phyloP scores from a whole-genome alignment of 78 protist genomes.

The Pigoraptor vietnamica region DNA sequence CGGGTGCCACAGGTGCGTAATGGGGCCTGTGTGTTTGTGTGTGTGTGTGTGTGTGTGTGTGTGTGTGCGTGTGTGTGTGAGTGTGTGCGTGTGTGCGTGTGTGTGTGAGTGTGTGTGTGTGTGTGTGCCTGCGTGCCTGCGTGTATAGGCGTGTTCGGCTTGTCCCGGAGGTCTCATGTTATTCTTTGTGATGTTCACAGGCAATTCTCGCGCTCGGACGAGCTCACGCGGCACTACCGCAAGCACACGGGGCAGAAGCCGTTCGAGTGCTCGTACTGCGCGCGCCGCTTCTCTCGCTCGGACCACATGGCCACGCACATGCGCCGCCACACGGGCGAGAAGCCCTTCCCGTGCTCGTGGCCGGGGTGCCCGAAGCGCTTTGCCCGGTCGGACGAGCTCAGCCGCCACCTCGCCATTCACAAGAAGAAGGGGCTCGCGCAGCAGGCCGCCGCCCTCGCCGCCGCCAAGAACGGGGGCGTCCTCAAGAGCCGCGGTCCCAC shows the following conservation, averaged over 20 bases:
- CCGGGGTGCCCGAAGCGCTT: background rate
- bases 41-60: background rate
- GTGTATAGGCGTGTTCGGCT: too few species aligned
- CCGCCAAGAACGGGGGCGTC: background rate
- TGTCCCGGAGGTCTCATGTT: too few species aligned
- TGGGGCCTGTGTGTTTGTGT: too few species aligned
- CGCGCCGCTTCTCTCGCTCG: background rate
- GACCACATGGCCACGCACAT: background rate
- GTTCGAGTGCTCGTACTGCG: background rate
- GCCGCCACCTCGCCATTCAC: background rate
- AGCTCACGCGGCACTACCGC: background rate
- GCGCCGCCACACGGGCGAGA: slow-evolving; percentile 1
- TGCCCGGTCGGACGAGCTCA: slow-evolving; percentile 8
- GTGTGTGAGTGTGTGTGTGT: background rate
- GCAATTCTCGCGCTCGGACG: background rate
- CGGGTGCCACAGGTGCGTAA: background rate
- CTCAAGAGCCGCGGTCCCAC: background rate
- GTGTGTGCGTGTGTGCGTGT: too few species aligned
- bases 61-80: background rate
- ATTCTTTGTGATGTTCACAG: too few species aligned
- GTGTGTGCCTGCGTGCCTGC: background rate
- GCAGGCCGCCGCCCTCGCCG: background rate
- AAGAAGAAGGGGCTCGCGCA: background rate
- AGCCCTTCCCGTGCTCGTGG: background rate
- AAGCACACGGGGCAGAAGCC: background rate